Base-by-base conservation (phyloP, 2,329 filamentous ascomycete species). In the Alternaria novae-zelandiae region DNA sequence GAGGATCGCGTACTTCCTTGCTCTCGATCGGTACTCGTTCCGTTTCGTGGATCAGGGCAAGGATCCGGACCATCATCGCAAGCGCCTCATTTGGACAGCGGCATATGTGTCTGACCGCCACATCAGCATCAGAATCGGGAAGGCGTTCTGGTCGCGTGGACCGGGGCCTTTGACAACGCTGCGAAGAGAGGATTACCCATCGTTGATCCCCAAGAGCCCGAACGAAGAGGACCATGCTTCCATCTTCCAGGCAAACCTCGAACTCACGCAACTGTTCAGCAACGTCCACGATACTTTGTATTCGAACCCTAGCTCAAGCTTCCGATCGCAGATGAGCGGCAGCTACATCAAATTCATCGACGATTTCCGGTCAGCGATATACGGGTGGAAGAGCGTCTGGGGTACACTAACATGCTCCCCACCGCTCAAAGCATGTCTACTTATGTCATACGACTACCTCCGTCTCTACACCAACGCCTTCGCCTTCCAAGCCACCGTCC, bases 261-360 rank as follows among this genome's bases (percentile, higher is more conserved):
- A 92, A 70, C 81, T 92, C 23, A 92, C 90, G 0, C 88, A 92
- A 68, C 82, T 93, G 2, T 92, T 92, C 73, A 89, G 88, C 20
- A 92, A 92, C 69, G 89, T 91, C 0, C 90, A 92, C 61, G 90
- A 92, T 71, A 88, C 92, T 1, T 79, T 93, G 2, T 93, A 92
- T 75, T 90, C 90, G 0, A 91, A 90, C 7, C 89, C 89, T 55
- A 88, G 88, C 17, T 89, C 89, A 45, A 89, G 89, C 59, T 89
- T 90, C 74, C 88, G 91, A 61, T 86, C 90, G 65, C 91, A 92
- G 79, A 82, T 90, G 26, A 89, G 89, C 71, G 90, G 90, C 1
- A 88, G 91, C 68, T 92, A 92, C 72, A 90, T 91, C 64, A 89
- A 91, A 73, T 92, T 91, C 67, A 89, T 92, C 65, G 90, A 92